phyloP scores from a whole-genome alignment of 1,139 yeast genomes.

The Debaryomycetaceae sp. region DNA sequence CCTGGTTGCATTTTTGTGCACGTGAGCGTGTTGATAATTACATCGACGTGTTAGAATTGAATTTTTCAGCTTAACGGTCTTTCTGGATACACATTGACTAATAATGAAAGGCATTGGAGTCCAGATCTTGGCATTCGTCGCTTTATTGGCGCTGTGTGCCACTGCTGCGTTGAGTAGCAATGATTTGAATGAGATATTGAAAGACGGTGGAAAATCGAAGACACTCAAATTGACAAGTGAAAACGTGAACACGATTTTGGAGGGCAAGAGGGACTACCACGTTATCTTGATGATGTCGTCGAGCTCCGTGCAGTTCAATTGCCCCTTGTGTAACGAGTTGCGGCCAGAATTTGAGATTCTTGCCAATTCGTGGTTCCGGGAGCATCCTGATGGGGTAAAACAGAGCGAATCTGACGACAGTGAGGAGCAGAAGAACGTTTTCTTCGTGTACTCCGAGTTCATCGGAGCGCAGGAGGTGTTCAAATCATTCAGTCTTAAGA shows the following conservation, averaged over 20 bases:
- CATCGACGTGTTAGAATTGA: neutral
- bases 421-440: slow-evolving; percentile 39
- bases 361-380: slow-evolving; percentile 57
- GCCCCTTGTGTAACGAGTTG: slow-evolving; percentile 69
- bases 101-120: slow-evolving; percentile 4
- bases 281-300: slow-evolving; percentile 71
- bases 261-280: slow-evolving; percentile 70
- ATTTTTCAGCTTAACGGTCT: neutral
- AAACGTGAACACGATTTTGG: slow-evolving; percentile 56
- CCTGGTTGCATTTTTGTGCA: neutral
- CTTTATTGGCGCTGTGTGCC: slow-evolving; percentile 13
- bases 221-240: slow-evolving; percentile 49
- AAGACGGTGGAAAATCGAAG: slow-evolving; percentile 17
- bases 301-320: slow-evolving; percentile 66
- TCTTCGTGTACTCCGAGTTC: slow-evolving; percentile 75
- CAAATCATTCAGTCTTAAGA: slow-evolving; percentile 53
- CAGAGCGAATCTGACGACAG: slow-evolving; percentile 24
- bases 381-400: slow-evolving; percentile 33
- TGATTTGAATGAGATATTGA: slow-evolving; percentile 22
- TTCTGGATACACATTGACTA: neutral
- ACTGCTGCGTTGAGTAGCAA: slow-evolving; percentile 27
- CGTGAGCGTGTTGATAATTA: neutral
- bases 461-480: slow-evolving; percentile 53
- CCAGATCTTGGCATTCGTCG: slow-evolving; percentile 11
- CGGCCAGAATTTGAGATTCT: slow-evolving; percentile 59